Percentiles rank a stretch among this genome's conserved stretches.
Evolutionary conservation across 495 filamentous ascomycete species (phyloP).

Genomic region (Podospora anserina): DNA sequence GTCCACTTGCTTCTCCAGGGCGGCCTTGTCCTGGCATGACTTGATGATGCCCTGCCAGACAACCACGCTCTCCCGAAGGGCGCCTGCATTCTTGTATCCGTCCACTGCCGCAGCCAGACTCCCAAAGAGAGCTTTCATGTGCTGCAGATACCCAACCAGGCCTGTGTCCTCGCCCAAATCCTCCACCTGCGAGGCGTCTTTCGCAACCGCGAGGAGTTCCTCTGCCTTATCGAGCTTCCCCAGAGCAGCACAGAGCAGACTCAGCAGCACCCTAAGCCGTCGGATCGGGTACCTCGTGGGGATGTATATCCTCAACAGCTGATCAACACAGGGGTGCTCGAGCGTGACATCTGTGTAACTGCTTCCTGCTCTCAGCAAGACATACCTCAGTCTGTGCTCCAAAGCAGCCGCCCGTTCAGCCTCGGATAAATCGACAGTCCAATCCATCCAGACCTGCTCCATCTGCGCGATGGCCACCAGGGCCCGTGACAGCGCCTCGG

Average conservation of each 20-base stretch:
- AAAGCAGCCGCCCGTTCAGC: conserved; percentile 47
- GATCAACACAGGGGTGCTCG: conserved; percentile 37
- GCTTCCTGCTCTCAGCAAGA: conserved; percentile 31
- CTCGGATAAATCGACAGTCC: conserved; percentile 43
- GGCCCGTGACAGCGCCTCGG: conserved; percentile 43
- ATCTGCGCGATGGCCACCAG: conserved; percentile 46
- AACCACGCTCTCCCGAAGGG: conserved; percentile 45
- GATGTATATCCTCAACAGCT: conserved; percentile 43
- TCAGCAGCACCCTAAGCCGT: conserved; percentile 40
- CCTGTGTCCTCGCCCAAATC: conserved; percentile 53
- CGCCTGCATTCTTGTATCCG: conserved; percentile 43
- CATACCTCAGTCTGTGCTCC: conserved; percentile 48
- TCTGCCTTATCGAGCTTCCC: conserved; percentile 31
- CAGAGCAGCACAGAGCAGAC: conserved; percentile 37
- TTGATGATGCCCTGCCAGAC: conserved; percentile 54
- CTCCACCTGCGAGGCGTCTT: conserved; percentile 37
- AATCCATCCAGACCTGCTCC: conserved; percentile 44
- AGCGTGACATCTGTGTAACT: conserved; percentile 30
- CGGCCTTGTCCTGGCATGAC: conserved; percentile 45
- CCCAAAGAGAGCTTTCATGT: conserved; percentile 56
- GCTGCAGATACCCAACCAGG: conserved; percentile 49
- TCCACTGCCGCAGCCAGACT: conserved; percentile 55
- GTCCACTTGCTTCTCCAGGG: conserved; percentile 57
- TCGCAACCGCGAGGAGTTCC: conserved; percentile 36
- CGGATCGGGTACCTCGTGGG: conserved; percentile 43